Percentiles rank a stretch among this genome's conserved stretches.
These are phyloP conservation scores for Penicillium freii DNA, from an alignment of 2,329 filamentous ascomycete genomes.

Conservation along the genomic window DNA sequence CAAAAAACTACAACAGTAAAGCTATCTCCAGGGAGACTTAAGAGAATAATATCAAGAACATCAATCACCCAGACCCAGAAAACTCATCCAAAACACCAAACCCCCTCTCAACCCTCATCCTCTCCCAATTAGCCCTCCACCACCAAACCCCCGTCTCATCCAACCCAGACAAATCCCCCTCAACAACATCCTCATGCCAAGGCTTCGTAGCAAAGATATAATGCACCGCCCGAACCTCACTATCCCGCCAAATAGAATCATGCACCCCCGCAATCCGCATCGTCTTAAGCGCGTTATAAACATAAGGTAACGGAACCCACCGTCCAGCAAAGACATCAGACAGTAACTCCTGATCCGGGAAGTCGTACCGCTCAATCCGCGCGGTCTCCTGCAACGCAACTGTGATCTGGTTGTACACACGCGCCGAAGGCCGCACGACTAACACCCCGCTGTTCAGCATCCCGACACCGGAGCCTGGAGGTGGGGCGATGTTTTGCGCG, in stretches of 20 bases:
- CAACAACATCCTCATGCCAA: conserved; percentile 9
- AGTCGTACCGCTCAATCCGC: conserved; percentile 50
- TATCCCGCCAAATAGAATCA: conserved; percentile 13
- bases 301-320: conserved; percentile 59
- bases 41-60: no score
- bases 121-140: conserved; percentile 16
- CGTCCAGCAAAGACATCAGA: conserved; percentile 54
- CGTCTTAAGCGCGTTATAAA: conserved; percentile 62
- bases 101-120: conserved; percentile 6
- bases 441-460: conserved; percentile 59
- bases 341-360: conserved; percentile 57
- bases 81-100: conserved; percentile 5
- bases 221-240: conserved; percentile 12
- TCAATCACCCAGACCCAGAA: neutral
- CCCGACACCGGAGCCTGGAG: conserved; percentile 49
- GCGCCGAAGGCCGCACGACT: conserved; percentile 52
- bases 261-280: conserved; percentile 45
- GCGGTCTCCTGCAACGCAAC: conserved; percentile 44
- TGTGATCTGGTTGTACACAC: conserved; percentile 49
- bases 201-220: conserved; percentile 19
- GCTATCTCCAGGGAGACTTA: neutral
- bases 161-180: neutral
- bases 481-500: conserved; percentile 39
- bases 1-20: neutral
- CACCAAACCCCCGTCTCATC: conserved; percentile 12